These are phyloP conservation scores for Agaricus subrufescens DNA, from an alignment of 768 basidiomycete species.

Conservation along the genomic window DNA sequence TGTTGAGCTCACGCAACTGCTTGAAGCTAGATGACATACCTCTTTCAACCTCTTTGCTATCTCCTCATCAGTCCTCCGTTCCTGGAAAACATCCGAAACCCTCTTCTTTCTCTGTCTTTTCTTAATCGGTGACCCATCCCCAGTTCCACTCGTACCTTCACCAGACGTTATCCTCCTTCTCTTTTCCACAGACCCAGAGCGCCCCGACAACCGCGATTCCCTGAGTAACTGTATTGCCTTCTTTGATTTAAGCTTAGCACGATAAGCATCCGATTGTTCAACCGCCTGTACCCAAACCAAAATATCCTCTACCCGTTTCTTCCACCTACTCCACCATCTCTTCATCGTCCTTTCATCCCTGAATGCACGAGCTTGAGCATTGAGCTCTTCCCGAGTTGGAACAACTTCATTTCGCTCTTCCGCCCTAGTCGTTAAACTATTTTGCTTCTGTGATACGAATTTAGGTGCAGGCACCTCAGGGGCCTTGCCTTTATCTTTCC, in stretches of 20 bases:
- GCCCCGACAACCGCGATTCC: background rate
- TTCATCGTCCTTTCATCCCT: slow-evolving; percentile 34
- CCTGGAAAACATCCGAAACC: slow-evolving; percentile 40
- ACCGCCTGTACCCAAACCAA: slow-evolving; percentile 59
- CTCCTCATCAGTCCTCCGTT: slow-evolving; percentile 59
- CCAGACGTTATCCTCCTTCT: background rate
- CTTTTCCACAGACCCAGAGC: slow-evolving; percentile 6
- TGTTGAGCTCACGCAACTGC: slow-evolving; percentile 11
- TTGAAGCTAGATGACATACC: slow-evolving; percentile 35
- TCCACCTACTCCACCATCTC: slow-evolving; percentile 24
- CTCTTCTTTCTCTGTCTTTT: slow-evolving; percentile 37
- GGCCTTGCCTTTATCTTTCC: slow-evolving; percentile 25
- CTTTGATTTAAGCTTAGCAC: slow-evolving; percentile 37
- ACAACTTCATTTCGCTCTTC: slow-evolving; percentile 8
- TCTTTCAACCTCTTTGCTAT: slow-evolving; percentile 63
- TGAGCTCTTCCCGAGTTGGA: slow-evolving; percentile 23
- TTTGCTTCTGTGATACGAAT: background rate
- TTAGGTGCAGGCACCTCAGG: slow-evolving; percentile 22
- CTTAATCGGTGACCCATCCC: slow-evolving; percentile 24
- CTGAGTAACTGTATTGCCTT: slow-evolving; percentile 10
- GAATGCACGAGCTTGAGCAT: slow-evolving; percentile 39
- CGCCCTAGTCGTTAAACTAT: background rate
- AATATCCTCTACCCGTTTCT: background rate
- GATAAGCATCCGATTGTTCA: slow-evolving; percentile 56
- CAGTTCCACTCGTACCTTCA: background rate